A percentile compares a stretch with the other conserved stretches of the same genome.
These are phyloP conservation scores for Prunus campanulata DNA, from an alignment of 306 rosid species.

Conservation along the genomic window DNA sequence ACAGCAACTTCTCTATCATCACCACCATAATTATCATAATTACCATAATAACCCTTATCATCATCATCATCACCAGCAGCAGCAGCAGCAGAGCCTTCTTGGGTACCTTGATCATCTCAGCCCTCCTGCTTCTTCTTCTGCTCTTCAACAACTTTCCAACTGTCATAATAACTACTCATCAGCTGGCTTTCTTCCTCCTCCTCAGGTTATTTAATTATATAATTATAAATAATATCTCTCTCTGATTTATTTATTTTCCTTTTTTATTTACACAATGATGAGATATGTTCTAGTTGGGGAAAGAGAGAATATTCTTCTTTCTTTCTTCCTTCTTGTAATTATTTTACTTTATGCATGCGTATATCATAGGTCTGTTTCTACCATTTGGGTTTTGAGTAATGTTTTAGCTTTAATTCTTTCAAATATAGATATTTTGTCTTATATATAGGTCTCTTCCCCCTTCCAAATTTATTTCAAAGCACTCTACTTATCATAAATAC, in stretches of 20 bases:
- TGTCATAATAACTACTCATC: slow-evolving; percentile 25
- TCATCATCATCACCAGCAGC: not conserved
- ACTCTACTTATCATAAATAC: not conserved
- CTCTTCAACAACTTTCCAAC: slow-evolving; percentile 33
- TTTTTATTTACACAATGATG: not conserved
- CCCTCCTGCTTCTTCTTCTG: slow-evolving; percentile 21
- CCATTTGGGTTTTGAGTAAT: not conserved
- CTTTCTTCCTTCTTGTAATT: not conserved
- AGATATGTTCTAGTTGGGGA: not conserved
- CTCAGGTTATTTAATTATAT: slow-evolving; percentile 33
- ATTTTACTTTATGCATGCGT: not conserved
- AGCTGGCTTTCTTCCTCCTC: slow-evolving; percentile 33
- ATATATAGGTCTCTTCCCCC: too few species aligned
- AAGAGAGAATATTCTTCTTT: not conserved
- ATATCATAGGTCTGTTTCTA: too few species aligned
- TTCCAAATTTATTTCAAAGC: not conserved
- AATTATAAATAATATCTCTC: not conserved
- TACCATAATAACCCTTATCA: not conserved
- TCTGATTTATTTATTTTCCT: not conserved
- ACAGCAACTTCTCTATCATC: slow-evolving; percentile 35
- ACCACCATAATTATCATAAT: slow-evolving; percentile 17
- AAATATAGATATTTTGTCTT: too few species aligned
- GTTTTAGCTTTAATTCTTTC: not conserved
- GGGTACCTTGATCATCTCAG: slow-evolving; percentile 30
- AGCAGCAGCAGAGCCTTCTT: slow-evolving; percentile 39